Percentiles rank a stretch among this genome's conserved stretches.
phyloP scores from a whole-genome alignment of 2,329 filamentous ascomycete species.

The Fusarium illudens region DNA sequence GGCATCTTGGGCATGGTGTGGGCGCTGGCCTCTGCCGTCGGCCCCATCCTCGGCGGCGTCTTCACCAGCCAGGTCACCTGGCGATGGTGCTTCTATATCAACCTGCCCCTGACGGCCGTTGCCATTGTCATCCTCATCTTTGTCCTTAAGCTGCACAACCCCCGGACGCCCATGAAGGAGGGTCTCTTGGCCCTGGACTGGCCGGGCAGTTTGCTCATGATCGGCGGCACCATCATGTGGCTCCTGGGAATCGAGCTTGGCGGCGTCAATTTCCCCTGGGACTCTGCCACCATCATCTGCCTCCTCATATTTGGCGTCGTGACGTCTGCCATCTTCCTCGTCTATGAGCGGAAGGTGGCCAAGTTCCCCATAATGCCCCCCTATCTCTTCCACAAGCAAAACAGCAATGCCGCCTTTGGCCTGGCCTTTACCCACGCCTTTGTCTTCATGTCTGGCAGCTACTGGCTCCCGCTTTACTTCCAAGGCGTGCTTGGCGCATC shows the following conservation, averaged over 20 bases:
- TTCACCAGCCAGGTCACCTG: constrained; percentile 72
- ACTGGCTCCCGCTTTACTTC: constrained; percentile 88
- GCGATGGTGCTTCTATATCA: constrained; percentile 77
- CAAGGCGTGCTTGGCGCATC: constrained; percentile 75
- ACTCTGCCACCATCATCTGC: constrained; percentile 77
- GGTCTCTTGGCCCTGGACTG: constrained; percentile 72
- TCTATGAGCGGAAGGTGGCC: constrained; percentile 78
- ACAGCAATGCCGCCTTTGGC: constrained; percentile 71
- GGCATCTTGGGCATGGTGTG: constrained; percentile 64
- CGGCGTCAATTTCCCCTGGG: constrained; percentile 78
- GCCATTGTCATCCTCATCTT: constrained; percentile 62
- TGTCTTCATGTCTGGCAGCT: constrained; percentile 79
- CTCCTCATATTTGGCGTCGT: constrained; percentile 77
- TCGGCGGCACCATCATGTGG: constrained; percentile 84
- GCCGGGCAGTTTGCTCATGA: constrained; percentile 65
- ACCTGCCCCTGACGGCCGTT: constrained; percentile 60
- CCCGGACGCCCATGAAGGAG: constrained; percentile 67
- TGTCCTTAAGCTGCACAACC: constrained; percentile 74
- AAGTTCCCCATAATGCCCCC: constrained; percentile 82
- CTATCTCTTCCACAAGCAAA: constrained; percentile 71
- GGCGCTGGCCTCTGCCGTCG: constrained; percentile 71
- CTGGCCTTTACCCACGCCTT: constrained; percentile 78
- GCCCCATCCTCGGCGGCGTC: constrained; percentile 73
- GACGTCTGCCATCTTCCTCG: constrained; percentile 70
- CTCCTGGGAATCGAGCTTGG: constrained; percentile 88